A percentile compares a stretch with the other conserved stretches of the same genome.
These are phyloP conservation scores for Gracilaria vermiculophylla DNA, from an alignment of 23 red algal species.

Conservation along the genomic window DNA sequence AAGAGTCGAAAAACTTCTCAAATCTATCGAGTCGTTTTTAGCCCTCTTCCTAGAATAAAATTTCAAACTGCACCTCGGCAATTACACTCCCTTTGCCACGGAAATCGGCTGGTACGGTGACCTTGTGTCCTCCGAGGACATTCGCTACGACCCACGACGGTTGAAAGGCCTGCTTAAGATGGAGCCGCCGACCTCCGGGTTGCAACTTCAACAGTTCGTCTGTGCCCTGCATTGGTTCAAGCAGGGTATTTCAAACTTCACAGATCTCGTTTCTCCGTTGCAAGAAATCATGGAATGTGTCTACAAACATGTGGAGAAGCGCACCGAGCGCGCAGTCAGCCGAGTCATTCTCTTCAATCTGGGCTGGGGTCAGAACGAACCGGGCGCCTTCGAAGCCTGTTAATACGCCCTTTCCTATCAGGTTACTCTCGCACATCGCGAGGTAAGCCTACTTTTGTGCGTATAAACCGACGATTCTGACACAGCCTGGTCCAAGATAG, in stretches of 20 bases:
- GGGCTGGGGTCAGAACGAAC: constrained; percentile 14
- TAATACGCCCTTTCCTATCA: constrained; percentile 11
- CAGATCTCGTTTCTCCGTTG: constrained; percentile 7
- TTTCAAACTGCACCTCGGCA: constrained; percentile 37
- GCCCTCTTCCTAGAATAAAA: neutral
- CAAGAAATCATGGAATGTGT: constrained; percentile 52
- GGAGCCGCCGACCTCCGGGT: constrained; percentile 45
- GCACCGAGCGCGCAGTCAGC: constrained; percentile 29
- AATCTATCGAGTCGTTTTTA: neutral
- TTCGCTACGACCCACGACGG: constrained; percentile 2
- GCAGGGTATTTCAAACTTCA: constrained; percentile 38
- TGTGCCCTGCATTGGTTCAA: constrained; percentile 57
- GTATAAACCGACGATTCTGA: constrained; percentile 40
- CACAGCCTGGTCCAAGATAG: constrained; percentile 20
- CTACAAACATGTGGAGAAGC: constrained; percentile 26
- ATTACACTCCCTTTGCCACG: constrained; percentile 22
- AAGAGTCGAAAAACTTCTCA: neutral
- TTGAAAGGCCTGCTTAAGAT: constrained; percentile 7
- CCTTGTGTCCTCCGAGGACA: constrained; percentile 1
- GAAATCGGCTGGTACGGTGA: constrained; percentile 18
- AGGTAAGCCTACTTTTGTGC: constrained; percentile 5
- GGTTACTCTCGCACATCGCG: constrained; percentile 29
- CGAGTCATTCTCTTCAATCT: neutral
- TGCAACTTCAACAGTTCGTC: constrained; percentile 35
- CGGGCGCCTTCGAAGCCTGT: constrained; percentile 24